Conservation (phyloP, 148 eudicot species). For the Vaccinium myrtillus region DNA sequence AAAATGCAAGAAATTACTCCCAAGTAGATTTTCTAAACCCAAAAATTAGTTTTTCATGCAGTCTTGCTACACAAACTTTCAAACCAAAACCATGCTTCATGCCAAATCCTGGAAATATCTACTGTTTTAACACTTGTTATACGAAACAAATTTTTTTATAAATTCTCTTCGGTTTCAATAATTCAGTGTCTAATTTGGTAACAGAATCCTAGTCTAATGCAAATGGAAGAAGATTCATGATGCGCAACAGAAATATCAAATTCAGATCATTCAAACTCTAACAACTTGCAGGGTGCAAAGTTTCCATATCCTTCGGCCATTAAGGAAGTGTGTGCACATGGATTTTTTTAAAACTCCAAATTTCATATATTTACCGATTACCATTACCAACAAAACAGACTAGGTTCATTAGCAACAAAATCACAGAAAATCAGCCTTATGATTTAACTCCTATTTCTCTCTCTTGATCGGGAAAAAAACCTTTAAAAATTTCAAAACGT, state of each 20-base stretch:
- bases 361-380: neutral
- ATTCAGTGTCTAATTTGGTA: neutral
- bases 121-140: neutral
- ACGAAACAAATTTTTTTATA: neutral
- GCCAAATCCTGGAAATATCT: neutral
- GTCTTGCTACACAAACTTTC: neutral
- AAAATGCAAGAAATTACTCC: neutral
- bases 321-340: neutral
- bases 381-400: neutral
- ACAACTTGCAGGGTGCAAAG: neutral
- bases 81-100: neutral
- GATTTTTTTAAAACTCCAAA: neutral
- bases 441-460: neutral
- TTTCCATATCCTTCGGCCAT: neutral
- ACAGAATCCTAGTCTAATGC: neutral
- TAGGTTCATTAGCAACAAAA: neutral
- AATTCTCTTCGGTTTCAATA: neutral
- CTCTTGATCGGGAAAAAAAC: neutral
- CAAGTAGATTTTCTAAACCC: neutral
- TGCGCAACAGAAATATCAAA: neutral
- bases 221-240: neutral
- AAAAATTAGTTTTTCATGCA: neutral
- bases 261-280: neutral
- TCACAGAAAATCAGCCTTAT: neutral
- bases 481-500: neutral